Evolutionary conservation across 2,329 filamentous ascomycete species (phyloP).

Genomic region (Talaromyces atroroseus): DNA sequence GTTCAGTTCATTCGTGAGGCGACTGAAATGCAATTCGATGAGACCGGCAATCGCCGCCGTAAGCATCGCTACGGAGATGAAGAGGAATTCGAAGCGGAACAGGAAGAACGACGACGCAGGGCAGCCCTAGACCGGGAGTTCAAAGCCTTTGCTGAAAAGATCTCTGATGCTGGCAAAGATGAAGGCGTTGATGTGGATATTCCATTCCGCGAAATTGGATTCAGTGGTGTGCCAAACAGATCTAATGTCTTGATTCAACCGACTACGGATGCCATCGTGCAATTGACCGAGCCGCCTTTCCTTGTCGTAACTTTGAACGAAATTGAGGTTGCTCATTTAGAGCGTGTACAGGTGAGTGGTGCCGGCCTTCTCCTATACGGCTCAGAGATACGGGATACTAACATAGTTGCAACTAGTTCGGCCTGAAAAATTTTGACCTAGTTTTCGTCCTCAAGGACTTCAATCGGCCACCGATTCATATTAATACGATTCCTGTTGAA

Average conservation of each 20-base stretch:
- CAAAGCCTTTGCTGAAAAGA: constrained; percentile 94
- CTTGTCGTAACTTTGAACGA: constrained; percentile 92
- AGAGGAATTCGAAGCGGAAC: constrained; percentile 96
- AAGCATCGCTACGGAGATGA: constrained; percentile 98
- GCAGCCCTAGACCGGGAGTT: constrained; percentile 94
- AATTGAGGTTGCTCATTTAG: constrained; percentile 91
- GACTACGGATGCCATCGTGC: constrained; percentile 92
- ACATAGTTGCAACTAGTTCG: constrained; percentile 57
- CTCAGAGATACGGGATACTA: neutral
- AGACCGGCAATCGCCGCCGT: constrained; percentile 95
- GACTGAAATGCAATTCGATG: constrained; percentile 97
- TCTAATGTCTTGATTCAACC: constrained; percentile 95
- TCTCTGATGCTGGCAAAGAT: constrained; percentile 87
- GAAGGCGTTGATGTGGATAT: constrained; percentile 92
- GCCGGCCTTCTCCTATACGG: neutral
- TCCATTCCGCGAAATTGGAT: constrained; percentile 91
- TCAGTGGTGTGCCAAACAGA: constrained; percentile 92
- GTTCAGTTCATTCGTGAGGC: constrained; percentile 98
- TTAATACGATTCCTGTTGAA: constrained; percentile 98
- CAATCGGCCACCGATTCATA: constrained; percentile 78
- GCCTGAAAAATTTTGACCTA: constrained; percentile 97
- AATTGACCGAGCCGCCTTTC: constrained; percentile 94
- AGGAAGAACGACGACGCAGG: constrained; percentile 86
- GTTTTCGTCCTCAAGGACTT: constrained; percentile 99
- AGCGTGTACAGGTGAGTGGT: constrained; percentile 66